Evolutionary conservation across 73 alveolate genomes (phyloP).

Genomic region (Paramecium biaurelia): DNA sequence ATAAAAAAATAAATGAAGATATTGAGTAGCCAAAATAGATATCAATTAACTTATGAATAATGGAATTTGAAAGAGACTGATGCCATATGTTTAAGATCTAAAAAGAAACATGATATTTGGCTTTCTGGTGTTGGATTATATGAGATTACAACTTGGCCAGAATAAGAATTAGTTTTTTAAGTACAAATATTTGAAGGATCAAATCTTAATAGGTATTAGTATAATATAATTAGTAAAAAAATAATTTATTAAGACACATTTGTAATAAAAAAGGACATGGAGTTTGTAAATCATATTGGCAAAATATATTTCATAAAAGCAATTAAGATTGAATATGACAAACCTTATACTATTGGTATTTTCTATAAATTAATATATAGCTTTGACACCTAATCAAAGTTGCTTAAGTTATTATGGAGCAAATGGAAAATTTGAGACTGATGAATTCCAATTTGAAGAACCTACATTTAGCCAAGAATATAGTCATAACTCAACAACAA

Average conservation of each 20-base stretch:
- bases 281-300: not conserved
- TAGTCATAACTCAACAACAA: not conserved
- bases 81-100: conserved; percentile 26
- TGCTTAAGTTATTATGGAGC: conserved; percentile 54
- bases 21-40: conserved; percentile 8
- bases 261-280: not conserved
- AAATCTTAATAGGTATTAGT: not conserved
- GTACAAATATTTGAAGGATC: conserved; percentile 24
- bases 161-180: not conserved
- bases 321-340: not conserved
- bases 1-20: not conserved
- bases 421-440: conserved; percentile 29
- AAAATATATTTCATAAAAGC: conserved; percentile 9
- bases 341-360: conserved; percentile 13
- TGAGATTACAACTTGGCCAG: conserved; percentile 31
- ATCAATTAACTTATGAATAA: conserved; percentile 12
- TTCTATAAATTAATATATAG: not conserved
- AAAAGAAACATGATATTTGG: conserved; percentile 43
- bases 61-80: conserved; percentile 47
- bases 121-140: conserved; percentile 35
- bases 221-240: not conserved
- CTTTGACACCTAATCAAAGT: conserved; percentile 15
- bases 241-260: not conserved
- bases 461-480: not conserved
- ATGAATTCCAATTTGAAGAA: not conserved